Evolutionary conservation across 306 rosid species (phyloP).

Genomic region (Myrica gale): DNA sequence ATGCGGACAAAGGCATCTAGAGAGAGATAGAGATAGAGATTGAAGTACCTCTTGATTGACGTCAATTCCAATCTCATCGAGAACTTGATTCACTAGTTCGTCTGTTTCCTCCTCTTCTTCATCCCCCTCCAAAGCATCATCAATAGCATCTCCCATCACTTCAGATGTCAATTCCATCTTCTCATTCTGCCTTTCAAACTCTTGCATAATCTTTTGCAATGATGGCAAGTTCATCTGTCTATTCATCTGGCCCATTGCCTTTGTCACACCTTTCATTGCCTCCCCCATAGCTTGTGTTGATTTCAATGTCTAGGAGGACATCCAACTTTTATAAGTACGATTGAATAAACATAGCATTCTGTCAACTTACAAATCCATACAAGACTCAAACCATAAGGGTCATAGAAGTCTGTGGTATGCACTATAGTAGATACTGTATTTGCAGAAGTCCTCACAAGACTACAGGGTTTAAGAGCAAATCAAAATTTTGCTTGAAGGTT

Average conservation of each 20-base stretch:
- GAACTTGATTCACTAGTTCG: slow-evolving; percentile 86
- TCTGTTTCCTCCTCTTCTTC: slow-evolving; percentile 98
- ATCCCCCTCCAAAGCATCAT: slow-evolving; percentile 95
- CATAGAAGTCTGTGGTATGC: neutral
- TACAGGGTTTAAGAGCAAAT: neutral
- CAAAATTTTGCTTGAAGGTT: neutral
- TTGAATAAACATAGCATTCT: neutral
- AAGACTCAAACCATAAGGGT: slow-evolving; percentile 3
- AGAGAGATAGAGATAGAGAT: neutral
- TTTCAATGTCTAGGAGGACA: slow-evolving; percentile 63
- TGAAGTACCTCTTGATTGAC: slow-evolving; percentile 80
- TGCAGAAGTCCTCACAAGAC: neutral
- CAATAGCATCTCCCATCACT: slow-evolving; percentile 95
- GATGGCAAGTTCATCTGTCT: slow-evolving; percentile 96
- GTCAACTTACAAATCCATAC: neutral
- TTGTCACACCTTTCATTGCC: slow-evolving; percentile 98
- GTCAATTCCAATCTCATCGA: slow-evolving; percentile 86
- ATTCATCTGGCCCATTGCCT: slow-evolving; percentile 99
- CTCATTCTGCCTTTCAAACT: slow-evolving; percentile 90
- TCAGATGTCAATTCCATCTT: slow-evolving; percentile 80
- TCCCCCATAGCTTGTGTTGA: slow-evolving; percentile 98
- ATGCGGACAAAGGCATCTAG: neutral
- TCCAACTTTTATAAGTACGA: slow-evolving; percentile 13
- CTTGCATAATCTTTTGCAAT: slow-evolving; percentile 91
- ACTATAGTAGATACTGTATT: neutral